These are phyloP conservation scores for Cardamine chenopodiifolia DNA, from an alignment of 345 rosid species.

Conservation along the genomic window DNA sequence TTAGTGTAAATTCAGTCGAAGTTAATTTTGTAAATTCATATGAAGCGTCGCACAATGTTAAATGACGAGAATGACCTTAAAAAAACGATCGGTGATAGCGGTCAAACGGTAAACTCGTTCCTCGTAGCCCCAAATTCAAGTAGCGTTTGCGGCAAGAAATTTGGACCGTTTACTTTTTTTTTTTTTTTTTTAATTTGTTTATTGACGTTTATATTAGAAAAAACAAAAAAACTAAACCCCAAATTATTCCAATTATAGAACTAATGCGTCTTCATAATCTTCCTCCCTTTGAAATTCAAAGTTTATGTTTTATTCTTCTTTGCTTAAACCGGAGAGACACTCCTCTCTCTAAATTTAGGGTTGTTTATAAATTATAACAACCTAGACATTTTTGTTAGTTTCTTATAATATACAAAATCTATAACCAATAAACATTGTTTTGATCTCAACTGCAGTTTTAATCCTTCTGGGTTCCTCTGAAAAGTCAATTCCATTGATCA, in stretches of 20 bases:
- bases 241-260: slow-evolving; percentile 39
- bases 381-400: neutral
- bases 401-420: neutral
- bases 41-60: neutral
- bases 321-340: slow-evolving; percentile 35
- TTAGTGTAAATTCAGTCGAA: neutral
- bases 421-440: neutral
- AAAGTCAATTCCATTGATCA: neutral
- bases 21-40: neutral
- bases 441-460: slow-evolving; percentile 35
- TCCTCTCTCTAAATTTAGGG: slow-evolving; percentile 33
- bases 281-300: slow-evolving; percentile 15
- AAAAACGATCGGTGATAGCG: slow-evolving; percentile 1
- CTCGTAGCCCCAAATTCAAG: slow-evolving; percentile 18
- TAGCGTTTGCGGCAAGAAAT: slow-evolving; percentile 63
- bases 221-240: neutral
- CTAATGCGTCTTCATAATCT: slow-evolving; percentile 23
- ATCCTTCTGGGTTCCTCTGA: slow-evolving; percentile 26
- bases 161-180: slow-evolving; percentile 21
- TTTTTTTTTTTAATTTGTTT: neutral
- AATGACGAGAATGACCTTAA: slow-evolving; percentile 14
- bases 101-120: slow-evolving; percentile 44
- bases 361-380: slow-evolving; percentile 17
- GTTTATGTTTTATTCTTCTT: slow-evolving; percentile 4
- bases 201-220: neutral